phyloP scores from a whole-genome alignment of 495 filamentous ascomycete genomes.

The Sordaria brevicollis region DNA sequence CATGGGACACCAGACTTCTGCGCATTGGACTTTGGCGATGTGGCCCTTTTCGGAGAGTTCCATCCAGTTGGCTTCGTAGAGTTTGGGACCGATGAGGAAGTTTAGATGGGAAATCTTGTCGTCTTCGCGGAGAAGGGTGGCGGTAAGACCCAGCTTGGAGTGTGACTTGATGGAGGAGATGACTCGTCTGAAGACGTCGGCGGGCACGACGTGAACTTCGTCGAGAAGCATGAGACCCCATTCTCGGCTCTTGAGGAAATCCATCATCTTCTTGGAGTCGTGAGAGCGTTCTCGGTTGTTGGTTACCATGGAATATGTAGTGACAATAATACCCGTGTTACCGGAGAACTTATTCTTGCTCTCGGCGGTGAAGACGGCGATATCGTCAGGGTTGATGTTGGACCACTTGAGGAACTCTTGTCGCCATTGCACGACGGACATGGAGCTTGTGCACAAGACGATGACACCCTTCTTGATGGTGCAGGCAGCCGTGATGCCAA shows the following conservation, averaged over 20 bases:
- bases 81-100: conserved; percentile 93
- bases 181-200: conserved; percentile 88
- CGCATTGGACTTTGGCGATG: conserved; percentile 95
- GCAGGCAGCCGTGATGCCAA: conserved; percentile 93
- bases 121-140: conserved; percentile 89
- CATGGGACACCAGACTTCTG: conserved; percentile 99
- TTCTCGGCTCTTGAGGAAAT: conserved; percentile 82
- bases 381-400: conserved; percentile 86
- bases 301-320: conserved; percentile 97
- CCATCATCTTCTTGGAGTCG: conserved; percentile 96
- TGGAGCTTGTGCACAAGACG: conserved; percentile 90
- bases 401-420: conserved; percentile 97
- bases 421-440: conserved; percentile 96
- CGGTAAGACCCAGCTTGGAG: conserved; percentile 92
- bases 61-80: conserved; percentile 99
- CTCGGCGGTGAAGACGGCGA: conserved; percentile 91
- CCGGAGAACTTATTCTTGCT: conserved; percentile 83
- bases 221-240: conserved; percentile 98
- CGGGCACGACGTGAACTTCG: conserved; percentile 97
- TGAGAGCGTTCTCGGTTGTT: conserved; percentile 77
- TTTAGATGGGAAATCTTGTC: conserved; percentile 98
- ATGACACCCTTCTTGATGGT: conserved; percentile 95
- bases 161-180: conserved; percentile 87
- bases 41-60: conserved; percentile 94
- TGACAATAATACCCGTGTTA: conserved; percentile 90